Base-by-base conservation (phyloP, 2,329 filamentous ascomycete genomes). In the Dactylellina sp. region DNA sequence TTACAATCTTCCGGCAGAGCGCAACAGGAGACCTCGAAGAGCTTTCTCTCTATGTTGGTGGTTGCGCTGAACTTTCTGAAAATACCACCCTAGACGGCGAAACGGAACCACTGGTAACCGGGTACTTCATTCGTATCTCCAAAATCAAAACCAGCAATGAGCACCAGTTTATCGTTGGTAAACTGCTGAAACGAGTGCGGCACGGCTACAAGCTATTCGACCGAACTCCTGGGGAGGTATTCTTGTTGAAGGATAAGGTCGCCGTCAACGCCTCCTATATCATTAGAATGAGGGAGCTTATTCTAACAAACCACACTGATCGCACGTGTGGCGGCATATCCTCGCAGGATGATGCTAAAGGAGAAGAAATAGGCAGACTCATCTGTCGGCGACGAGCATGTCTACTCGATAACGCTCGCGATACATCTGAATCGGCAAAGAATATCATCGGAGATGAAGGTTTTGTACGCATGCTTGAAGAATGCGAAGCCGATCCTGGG, bases 291-390 rank as follows among this genome's bases (percentile, higher is more conserved):
- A 16, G 70, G 20, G 70, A 74, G 28, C 18, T 74, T 1, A 22
- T 74, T 0, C 16, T 74, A 7, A 74, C 70, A 0, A 74, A 74
- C 20, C 56, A 74, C 28, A 62, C 50, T 0, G 70, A 74, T 14
- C 49, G 35, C 0, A 74, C 70, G 1, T 74, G 70, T 32, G 70
- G 61, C 1, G 70, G 56, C 0, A 53, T 74, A 14, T 37, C 66
- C 7, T 61, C 70, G 6, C 32, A 46, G 9, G 42, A 50, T 6
- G 70, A 74, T 5, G 61, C 39, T 18, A 25, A 20, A 1, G 61
- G 55, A 1, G 61, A 74, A 12, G 37, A 53, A 16, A 18, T 25
- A 7, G 70, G 70, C 7, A 66, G 70, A 18, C 35, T 74, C 7
- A 66, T 74, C 22, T 74, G 70, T n/a, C 61, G 70, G 1, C 55